phyloP scores from a whole-genome alignment of 768 basidiomycete genomes.

The Lyophyllum decastes region DNA sequence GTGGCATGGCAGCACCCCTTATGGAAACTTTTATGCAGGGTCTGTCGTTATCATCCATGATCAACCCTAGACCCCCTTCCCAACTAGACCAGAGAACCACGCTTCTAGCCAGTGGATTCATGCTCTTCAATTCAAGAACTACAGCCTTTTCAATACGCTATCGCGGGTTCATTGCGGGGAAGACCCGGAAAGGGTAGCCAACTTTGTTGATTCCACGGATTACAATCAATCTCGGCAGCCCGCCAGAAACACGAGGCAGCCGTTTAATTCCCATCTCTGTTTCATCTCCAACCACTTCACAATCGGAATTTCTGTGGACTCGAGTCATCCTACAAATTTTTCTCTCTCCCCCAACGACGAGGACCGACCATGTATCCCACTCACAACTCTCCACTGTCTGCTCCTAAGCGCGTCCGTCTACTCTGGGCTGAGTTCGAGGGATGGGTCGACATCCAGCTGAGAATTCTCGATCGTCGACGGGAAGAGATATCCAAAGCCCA shows the following conservation, averaged over 20 bases:
- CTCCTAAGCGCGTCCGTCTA: slow-evolving; percentile 26
- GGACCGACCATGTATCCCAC: slow-evolving; percentile 18
- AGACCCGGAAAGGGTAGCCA: slow-evolving; percentile 28
- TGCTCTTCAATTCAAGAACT: slow-evolving; percentile 13
- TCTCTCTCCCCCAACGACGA: slow-evolving; percentile 14
- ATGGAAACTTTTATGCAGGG: slow-evolving; percentile 13
- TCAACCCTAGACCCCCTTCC: slow-evolving; percentile 22
- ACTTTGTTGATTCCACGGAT: slow-evolving; percentile 25
- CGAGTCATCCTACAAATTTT: slow-evolving; percentile 31
- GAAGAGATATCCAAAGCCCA: slow-evolving; percentile 26
- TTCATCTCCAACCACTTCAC: slow-evolving; percentile 29
- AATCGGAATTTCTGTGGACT: slow-evolving; percentile 30
- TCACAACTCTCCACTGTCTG: slow-evolving; percentile 14
- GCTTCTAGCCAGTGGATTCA: slow-evolving; percentile 11
- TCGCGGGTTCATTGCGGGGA: slow-evolving; percentile 32
- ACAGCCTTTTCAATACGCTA: slow-evolving; percentile 14
- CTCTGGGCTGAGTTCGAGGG: slow-evolving; percentile 38
- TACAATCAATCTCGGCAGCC: slow-evolving; percentile 35
- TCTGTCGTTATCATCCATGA: slow-evolving; percentile 19
- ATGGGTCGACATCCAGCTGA: slow-evolving; percentile 29
- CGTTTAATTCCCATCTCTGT: slow-evolving; percentile 36
- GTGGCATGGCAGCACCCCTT: slow-evolving; percentile 17
- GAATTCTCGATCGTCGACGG: slow-evolving; percentile 23
- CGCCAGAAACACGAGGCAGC: slow-evolving; percentile 42
- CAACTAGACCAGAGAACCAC: slow-evolving; percentile 4